phyloP scores from a whole-genome alignment of 2,329 filamentous ascomycete species.

The Monilinia polystroma region DNA sequence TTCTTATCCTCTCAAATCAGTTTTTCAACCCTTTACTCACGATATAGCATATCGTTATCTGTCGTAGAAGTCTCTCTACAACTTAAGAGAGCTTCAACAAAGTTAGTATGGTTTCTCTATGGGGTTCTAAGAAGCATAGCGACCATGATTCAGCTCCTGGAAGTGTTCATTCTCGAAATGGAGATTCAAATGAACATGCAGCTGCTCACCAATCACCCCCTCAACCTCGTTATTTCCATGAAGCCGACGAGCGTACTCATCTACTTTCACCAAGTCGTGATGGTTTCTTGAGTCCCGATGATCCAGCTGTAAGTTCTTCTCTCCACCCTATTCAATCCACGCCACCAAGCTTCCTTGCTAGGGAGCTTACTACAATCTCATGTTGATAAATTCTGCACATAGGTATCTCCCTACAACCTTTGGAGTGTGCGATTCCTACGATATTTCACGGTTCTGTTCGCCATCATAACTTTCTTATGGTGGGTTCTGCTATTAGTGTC shows the following conservation, averaged over 20 bases:
- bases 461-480: conserved; percentile 79
- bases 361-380: neutral
- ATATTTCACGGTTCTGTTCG: conserved; percentile 73
- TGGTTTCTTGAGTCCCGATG: conserved; percentile 71
- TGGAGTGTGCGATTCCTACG: conserved; percentile 83
- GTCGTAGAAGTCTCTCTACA: conserved; percentile 8
- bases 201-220: conserved; percentile 1
- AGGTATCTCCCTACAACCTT: conserved; percentile 86
- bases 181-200: conserved; percentile 31
- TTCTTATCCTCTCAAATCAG: neutral
- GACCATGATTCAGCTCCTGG: conserved; percentile 36
- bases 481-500: conserved; percentile 88
- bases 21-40: neutral
- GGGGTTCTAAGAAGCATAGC: conserved; percentile 53
- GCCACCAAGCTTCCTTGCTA: neutral
- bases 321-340: neutral
- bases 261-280: conserved; percentile 36
- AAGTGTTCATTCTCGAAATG: conserved; percentile 25
- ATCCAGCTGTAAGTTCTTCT: conserved; percentile 65
- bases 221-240: conserved; percentile 40
- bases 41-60: conserved; percentile 4
- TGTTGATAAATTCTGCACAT: neutral
- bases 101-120: conserved; percentile 51
- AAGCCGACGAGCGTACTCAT: conserved; percentile 57
- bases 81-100: neutral